Conservation (phyloP, 1,284 basidiomycete genomes). For the Ustilago crameri region DNA sequence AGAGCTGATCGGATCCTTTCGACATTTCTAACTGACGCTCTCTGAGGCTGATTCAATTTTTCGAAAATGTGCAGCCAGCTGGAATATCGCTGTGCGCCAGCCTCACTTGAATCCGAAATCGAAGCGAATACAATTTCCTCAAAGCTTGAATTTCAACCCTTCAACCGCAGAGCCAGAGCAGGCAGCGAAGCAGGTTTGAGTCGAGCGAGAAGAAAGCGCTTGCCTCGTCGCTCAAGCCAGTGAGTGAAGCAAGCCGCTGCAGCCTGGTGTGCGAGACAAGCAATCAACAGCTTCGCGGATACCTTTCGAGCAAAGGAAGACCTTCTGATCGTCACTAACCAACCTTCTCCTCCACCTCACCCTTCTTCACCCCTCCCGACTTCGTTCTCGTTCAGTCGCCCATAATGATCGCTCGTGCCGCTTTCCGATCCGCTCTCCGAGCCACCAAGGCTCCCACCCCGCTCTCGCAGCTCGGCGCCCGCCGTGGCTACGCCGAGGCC, state of each 20-base stretch:
- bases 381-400: not conserved
- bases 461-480: slow-evolving; percentile 53
- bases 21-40: slow-evolving; percentile 1
- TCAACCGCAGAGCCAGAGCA: not conserved
- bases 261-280: slow-evolving; percentile 35
- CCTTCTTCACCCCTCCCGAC: not conserved
- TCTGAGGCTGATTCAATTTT: too few relatives aligned
- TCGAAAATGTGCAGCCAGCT: too few relatives aligned
- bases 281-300: not conserved
- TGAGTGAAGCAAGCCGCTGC: too few relatives aligned
- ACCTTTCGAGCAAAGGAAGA: not conserved
- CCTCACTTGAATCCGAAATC: not conserved
- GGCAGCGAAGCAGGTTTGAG: not conserved
- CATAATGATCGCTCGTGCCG: slow-evolving; percentile 39
- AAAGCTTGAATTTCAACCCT: not conserved
- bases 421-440: slow-evolving; percentile 42
- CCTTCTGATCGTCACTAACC: not conserved
- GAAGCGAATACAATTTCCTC: slow-evolving; percentile 1
- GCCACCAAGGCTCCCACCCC: slow-evolving; percentile 37
- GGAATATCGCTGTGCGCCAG: too few relatives aligned
- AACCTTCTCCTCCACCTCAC: slow-evolving; percentile 6
- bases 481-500: slow-evolving; percentile 67
- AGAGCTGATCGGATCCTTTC: slow-evolving; percentile 29
- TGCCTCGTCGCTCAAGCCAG: not conserved
- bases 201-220: slow-evolving; percentile 15